Percentiles rank a stretch among this genome's conserved stretches.
These are phyloP conservation scores for Medicago ruthenica DNA, from an alignment of 306 rosid species.

Conservation along the genomic window DNA sequence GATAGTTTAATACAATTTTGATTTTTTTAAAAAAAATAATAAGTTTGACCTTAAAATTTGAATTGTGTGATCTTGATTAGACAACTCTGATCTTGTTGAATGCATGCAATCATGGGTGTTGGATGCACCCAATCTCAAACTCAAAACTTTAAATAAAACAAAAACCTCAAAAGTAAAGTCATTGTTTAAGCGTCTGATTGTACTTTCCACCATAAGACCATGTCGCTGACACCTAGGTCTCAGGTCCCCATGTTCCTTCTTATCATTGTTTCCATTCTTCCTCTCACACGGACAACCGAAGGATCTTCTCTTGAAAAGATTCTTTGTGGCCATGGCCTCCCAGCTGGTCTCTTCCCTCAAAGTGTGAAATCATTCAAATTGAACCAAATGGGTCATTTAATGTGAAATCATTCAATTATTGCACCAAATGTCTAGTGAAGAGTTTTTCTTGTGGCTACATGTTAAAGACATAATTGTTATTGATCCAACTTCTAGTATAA, in stretches of 20 bases:
- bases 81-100: too few species aligned
- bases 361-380: constrained; percentile 55
- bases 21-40: too few species aligned
- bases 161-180: constrained; percentile 30
- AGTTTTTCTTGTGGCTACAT: constrained; percentile 85
- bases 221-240: constrained; percentile 50
- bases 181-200: background rate
- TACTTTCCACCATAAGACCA: background rate
- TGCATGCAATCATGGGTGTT: too few species aligned
- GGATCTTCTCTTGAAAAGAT: constrained; percentile 50
- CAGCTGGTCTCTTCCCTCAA: constrained; percentile 77
- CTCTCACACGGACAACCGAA: constrained; percentile 31
- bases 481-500: constrained; percentile 73
- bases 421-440: constrained; percentile 69
- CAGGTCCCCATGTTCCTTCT: constrained; percentile 25
- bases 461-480: constrained; percentile 65
- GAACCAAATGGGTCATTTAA: constrained; percentile 58
- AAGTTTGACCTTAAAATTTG: too few species aligned
- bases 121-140: background rate
- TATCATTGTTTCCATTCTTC: constrained; percentile 29
- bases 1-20: too few species aligned
- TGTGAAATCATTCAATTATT: too few species aligned
- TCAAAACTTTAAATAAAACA: constrained; percentile 23
- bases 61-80: too few species aligned
- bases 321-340: constrained; percentile 68